phyloP scores from a whole-genome alignment of 2,329 filamentous ascomycete genomes.

The Hymenoscyphus infarciens region DNA sequence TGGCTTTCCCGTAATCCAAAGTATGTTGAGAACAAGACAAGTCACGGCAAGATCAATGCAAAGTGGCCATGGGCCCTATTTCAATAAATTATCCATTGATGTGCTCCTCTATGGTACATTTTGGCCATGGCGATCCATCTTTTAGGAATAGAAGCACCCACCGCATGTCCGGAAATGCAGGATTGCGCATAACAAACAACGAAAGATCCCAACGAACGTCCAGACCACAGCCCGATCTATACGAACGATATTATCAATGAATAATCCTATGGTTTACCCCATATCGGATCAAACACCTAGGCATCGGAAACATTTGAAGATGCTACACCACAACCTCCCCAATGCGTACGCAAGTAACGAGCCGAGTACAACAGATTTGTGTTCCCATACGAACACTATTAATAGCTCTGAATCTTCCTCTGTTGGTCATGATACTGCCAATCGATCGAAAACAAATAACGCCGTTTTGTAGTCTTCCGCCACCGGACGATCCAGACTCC shows the following conservation, averaged over 20 bases:
- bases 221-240: no score
- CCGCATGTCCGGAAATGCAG: neutral
- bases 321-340: neutral
- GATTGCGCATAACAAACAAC: neutral
- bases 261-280: neutral
- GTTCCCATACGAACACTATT: neutral
- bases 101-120: no score
- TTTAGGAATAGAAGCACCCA: no score
- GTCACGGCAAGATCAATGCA: no score
- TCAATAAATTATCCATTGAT: no score
- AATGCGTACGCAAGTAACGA: neutral
- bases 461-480: neutral
- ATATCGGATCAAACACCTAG: neutral
- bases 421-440: neutral
- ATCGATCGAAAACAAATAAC: neutral
- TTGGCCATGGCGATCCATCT: no score
- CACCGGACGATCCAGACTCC: neutral
- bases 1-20: no score
- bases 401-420: neutral
- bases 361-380: neutral
- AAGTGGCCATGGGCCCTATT: no score
- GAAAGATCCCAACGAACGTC: neutral
- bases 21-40: no score
- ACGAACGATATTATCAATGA: neutral
- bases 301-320: neutral